Base-by-base conservation (phyloP, 176 grass and related monocot species). In the Secale cereale region DNA sequence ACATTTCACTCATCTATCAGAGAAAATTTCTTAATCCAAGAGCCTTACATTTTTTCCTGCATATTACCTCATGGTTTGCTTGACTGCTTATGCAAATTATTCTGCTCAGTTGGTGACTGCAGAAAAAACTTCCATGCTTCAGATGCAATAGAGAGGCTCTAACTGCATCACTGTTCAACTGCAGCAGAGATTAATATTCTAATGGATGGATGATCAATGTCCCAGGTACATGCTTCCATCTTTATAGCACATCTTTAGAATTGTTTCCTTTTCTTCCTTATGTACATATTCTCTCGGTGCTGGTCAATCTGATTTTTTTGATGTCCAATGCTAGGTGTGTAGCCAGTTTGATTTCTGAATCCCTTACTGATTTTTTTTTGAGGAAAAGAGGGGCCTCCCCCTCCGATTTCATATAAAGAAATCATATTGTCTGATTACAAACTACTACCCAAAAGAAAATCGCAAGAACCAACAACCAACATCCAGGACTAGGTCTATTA, bases 1-100 rank as follows among this genome's bases (percentile, higher is more conserved):
- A 76, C 85, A 80, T 87, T 90, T 91, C 68, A 69, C 46, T 76
- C 61, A 20, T 91, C 69, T 84, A 87, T 87, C 13, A 70, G 9
- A 87, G 54, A 87, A 84, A 84, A 22, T 0, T 70, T 77, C 67
- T 54, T 41, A 59, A 68, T 69, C 52, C 37, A 12, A 70, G 68
- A 19, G 27, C 60, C 12, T 80, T n/a, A 33, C 41, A 19, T 26
- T 62, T 76, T 76, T 72, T 48, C 78, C 66, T 79, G 9, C 78
- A 19, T 45, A 28, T 48, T 28, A 33, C 25, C 26, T 82, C 40
- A 86, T 82, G 45, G 56, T 78, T 74, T 86, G 33, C 25, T 78
- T 88, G 57, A 65, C 57, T 41, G 9, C 15, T 65, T 73, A 23
- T 67, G 50, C 35, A 76, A 74, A 41, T 28, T 75, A 33, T 75